A percentile compares a stretch with the other conserved stretches of the same genome.
These are phyloP conservation scores for Nicotiana paniculata DNA, from an alignment of 257 asterid species.

Conservation along the genomic window DNA sequence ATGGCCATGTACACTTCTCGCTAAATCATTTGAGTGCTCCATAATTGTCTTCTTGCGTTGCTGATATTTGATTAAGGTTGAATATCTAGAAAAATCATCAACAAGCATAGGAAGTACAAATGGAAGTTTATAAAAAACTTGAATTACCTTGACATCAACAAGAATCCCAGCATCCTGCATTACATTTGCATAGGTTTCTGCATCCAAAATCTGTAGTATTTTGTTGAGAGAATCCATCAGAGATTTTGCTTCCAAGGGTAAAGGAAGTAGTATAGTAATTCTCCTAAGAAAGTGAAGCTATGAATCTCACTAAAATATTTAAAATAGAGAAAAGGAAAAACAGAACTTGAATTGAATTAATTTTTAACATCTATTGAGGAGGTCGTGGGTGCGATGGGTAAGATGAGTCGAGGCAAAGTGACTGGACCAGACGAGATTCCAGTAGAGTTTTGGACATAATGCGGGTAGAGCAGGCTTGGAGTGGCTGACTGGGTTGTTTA, in stretches of 20 bases:
- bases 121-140: not conserved
- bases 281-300: not conserved
- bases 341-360: not conserved
- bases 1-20: slow-evolving; percentile 56
- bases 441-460: no score
- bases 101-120: not conserved
- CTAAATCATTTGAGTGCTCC: slow-evolving; percentile 58
- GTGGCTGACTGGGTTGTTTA: no score
- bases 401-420: no score
- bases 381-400: no score
- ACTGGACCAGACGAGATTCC: no score
- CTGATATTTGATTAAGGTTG: slow-evolving; percentile 32
- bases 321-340: not conserved
- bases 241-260: not conserved
- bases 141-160: slow-evolving; percentile 60
- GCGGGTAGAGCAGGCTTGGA: no score
- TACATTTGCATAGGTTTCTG: slow-evolving; percentile 62
- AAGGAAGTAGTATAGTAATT: not conserved
- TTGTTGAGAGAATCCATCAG: not conserved
- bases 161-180: slow-evolving; percentile 71
- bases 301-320: not conserved
- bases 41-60: slow-evolving; percentile 64
- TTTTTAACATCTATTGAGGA: not conserved
- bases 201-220: slow-evolving; percentile 49
- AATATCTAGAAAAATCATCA: not conserved